phyloP scores from a whole-genome alignment of 495 filamentous ascomycete genomes.

The Venustampulla echinocandica region DNA sequence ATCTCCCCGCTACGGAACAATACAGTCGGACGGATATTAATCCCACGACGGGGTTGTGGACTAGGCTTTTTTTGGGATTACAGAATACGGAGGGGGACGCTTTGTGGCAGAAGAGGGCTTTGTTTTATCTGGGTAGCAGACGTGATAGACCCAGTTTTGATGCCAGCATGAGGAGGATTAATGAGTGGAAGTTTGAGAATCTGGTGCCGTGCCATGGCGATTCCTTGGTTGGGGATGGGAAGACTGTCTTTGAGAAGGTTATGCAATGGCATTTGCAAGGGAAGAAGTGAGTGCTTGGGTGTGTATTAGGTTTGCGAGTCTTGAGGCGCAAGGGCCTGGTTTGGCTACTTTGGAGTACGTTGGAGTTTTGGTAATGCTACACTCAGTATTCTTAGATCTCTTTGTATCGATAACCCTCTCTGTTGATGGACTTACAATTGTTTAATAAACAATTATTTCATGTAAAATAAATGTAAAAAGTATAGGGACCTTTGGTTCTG shows the following conservation, averaged over 20 bases:
- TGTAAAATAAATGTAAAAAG: too few relatives aligned
- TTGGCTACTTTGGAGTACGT: too few relatives aligned
- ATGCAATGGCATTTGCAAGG: conserved; percentile 76
- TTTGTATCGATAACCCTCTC: too few relatives aligned
- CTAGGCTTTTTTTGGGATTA: conserved; percentile 51
- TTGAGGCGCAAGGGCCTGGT: too few relatives aligned
- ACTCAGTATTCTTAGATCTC: too few relatives aligned
- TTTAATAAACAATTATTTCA: too few relatives aligned
- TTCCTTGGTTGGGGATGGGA: conserved; percentile 67
- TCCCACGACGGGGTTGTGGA: conserved; percentile 49
- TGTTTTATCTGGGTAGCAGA: conserved; percentile 67
- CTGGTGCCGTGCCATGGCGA: conserved; percentile 94
- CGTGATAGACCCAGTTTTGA: conserved; percentile 59
- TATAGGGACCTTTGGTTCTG: too few relatives aligned
- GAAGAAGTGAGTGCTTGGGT: conserved; percentile 32
- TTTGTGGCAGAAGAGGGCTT: conserved; percentile 67
- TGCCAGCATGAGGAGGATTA: conserved; percentile 58
- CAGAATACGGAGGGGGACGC: conserved; percentile 54
- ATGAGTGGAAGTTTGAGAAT: conserved; percentile 75
- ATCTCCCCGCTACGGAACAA: conserved; percentile 81
- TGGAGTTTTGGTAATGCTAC: too few relatives aligned
- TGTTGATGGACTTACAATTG: too few relatives aligned
- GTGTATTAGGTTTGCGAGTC: too few relatives aligned
- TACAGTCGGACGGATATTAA: conserved; percentile 52
- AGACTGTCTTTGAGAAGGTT: conserved; percentile 68